phyloP scores from a whole-genome alignment of 2,329 filamentous ascomycete species.

The Ascochyta rabiei region DNA sequence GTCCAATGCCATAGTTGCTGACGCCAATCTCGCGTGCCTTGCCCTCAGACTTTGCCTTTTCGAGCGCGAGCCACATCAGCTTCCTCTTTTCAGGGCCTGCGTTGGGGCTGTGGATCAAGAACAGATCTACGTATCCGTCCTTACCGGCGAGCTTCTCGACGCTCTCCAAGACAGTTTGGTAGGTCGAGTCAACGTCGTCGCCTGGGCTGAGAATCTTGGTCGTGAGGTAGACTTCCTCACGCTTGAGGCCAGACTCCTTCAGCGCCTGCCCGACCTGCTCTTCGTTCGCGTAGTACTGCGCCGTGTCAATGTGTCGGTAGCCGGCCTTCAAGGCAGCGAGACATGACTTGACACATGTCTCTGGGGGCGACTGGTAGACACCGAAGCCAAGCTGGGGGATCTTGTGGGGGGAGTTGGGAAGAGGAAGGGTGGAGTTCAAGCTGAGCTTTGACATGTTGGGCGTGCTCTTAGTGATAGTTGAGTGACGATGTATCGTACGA shows the following conservation, averaged over 20 bases:
- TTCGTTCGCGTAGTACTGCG: constrained; percentile 74
- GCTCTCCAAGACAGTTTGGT: constrained; percentile 65
- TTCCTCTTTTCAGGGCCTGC: constrained; percentile 62
- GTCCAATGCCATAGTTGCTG: constrained; percentile 71
- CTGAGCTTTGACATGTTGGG: constrained; percentile 39
- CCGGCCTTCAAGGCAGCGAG: constrained; percentile 62
- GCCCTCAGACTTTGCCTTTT: constrained; percentile 65
- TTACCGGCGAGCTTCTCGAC: constrained; percentile 63
- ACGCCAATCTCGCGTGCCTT: constrained; percentile 71
- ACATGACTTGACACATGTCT: constrained; percentile 64
- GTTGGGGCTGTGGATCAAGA: constrained; percentile 71
- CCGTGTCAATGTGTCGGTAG: constrained; percentile 71
- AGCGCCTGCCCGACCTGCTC: constrained; percentile 68
- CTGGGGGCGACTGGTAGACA: constrained; percentile 66
- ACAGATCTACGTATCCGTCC: constrained; percentile 71
- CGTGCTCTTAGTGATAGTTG: constrained; percentile 7
- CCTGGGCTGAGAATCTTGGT: constrained; percentile 69
- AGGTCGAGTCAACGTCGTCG: constrained; percentile 63
- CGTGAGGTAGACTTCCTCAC: constrained; percentile 70
- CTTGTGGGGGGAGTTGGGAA: constrained; percentile 56
- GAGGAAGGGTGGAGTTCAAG: constrained; percentile 57
- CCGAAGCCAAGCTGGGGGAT: constrained; percentile 75
- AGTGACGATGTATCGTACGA: constrained; percentile 5
- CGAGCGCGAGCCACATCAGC: constrained; percentile 70
- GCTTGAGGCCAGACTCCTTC: constrained; percentile 60